Evolutionary conservation across 1,284 basidiomycete genomes (phyloP), one percentile per base, ranked within the genome.

Genomic region (Papiliotrema nemorosa): DNA sequence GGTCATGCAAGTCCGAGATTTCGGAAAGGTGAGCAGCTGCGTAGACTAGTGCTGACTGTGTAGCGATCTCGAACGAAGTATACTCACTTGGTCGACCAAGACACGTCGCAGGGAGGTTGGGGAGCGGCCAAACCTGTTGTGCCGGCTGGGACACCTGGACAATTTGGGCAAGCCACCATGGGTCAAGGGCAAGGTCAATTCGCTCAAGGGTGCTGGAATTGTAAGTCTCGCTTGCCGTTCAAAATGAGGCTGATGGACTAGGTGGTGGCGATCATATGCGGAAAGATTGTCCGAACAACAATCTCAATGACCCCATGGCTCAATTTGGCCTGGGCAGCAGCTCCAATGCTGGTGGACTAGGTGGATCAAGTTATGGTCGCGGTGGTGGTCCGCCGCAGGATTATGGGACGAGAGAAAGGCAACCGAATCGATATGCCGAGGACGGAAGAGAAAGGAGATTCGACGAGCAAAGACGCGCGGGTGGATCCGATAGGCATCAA

Each of bases 1-100:
- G 73, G 87, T 97, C 55, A 94, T 98, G 91, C 96, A 98, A 77
- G 91, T 96, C 63, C 86, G 86, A 73, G 86, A 97, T 77, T 98
- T 92, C 71, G 96, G 96, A 44, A 76, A 76, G 63, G 70, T 67
- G 24, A 25, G 65, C 4, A 18, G 36, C 27, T 0, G 9, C 27
- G 21, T 29, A 20, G 3, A 25, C 26, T 42, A 3, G 29, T 52
- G 49, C 29, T 50, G 51, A 4, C 6, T 29, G 22, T 5, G 5
- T 42, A 61, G 61, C 55, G 59, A 18, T 69, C 66, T 5, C 52
- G 64, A 24, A 61, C 64, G 7, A 67, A 94, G 76, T 98, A 96
- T 67, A 97, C 94, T 18, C 93, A 98, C 76, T 77, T 98, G 60
- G 76, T 90, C 36, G 91, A 93, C 66, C 89, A 98, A 77, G 94